These are phyloP conservation scores for Populus hybrid DNA, from an alignment of 441 rosid species.

Conservation along the genomic window DNA sequence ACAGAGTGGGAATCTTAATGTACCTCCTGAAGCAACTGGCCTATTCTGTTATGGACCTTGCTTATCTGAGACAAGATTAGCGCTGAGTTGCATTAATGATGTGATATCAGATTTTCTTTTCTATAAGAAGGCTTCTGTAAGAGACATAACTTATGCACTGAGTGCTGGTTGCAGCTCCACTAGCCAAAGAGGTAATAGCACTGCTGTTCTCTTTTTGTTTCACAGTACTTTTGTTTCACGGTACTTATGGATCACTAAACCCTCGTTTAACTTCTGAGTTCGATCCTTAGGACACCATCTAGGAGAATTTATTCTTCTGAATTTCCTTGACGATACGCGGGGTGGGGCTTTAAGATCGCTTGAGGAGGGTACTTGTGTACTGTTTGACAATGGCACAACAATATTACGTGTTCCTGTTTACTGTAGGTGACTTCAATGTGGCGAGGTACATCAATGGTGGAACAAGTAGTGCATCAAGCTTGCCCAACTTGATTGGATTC, in stretches of 20 bases:
- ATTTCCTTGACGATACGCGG: neutral
- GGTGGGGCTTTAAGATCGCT: neutral
- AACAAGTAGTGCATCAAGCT: neutral
- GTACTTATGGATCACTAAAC: too few relatives aligned
- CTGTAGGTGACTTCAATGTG: constrained; percentile 6
- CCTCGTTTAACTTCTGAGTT: too few relatives aligned
- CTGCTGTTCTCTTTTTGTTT: neutral
- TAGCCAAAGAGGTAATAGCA: constrained; percentile 32
- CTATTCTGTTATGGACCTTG: constrained; percentile 57
- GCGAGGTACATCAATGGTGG: constrained; percentile 1
- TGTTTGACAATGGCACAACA: neutral
- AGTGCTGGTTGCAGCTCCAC: constrained; percentile 52
- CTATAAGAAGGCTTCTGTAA: constrained; percentile 23
- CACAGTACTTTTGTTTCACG: neutral
- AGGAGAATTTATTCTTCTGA: neutral
- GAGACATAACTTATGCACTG: constrained; percentile 12
- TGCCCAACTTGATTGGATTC: neutral
- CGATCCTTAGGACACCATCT: neutral
- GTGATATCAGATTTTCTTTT: constrained; percentile 45
- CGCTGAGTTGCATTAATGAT: constrained; percentile 47
- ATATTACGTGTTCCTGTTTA: neutral
- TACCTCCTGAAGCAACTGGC: constrained; percentile 40
- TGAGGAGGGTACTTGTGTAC: neutral
- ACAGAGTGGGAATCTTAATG: constrained; percentile 43
- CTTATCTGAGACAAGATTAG: constrained; percentile 41